A percentile compares a stretch with the other conserved stretches of the same genome.
Conservation (phyloP, 1,284 basidiomycete genomes). For the Sporisorium iseilematis-ciliati region DNA sequence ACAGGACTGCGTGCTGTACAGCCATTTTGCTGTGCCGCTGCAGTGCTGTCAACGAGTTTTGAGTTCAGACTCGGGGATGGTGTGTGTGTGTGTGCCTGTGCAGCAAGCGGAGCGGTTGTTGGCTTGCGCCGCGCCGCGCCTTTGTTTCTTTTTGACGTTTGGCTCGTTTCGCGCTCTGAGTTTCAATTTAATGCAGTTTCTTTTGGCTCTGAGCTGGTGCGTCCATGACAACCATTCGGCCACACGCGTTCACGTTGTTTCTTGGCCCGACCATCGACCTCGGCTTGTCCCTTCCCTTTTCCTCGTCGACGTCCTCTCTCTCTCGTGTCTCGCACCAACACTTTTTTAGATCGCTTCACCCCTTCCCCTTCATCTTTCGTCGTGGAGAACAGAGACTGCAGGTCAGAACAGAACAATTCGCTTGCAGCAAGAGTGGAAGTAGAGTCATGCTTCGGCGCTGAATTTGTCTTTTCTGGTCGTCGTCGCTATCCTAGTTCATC, state of each 20-base stretch:
- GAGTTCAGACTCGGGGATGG: background rate
- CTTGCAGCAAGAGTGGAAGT: background rate
- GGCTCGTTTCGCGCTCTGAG: background rate
- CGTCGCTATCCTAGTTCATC: slow-evolving; percentile 5
- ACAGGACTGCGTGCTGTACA: too few species aligned
- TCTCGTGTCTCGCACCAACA: too few species aligned
- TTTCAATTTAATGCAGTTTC: background rate
- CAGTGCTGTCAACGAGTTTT: background rate
- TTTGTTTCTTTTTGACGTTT: slow-evolving; percentile 1
- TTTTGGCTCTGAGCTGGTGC: slow-evolving; percentile 3
- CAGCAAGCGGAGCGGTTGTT: too few species aligned
- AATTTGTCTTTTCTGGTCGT: background rate
- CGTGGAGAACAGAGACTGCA: background rate
- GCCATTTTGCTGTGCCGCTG: background rate
- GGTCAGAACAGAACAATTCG: background rate
- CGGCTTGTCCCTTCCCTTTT: background rate
- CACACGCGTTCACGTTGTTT: slow-evolving; percentile 3
- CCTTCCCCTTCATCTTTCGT: background rate
- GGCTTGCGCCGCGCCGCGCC: too few species aligned
- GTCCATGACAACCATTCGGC: slow-evolving; percentile 1
- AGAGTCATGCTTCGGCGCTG: background rate
- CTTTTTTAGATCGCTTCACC: too few species aligned
- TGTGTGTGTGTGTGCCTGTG: background rate
- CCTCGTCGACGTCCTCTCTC: background rate
- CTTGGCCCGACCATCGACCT: background rate